A percentile compares a stretch with the other conserved stretches of the same genome.
Evolutionary conservation across 805 yeast genomes (phyloP).

Genomic region (Babjeviella inositovora): DNA sequence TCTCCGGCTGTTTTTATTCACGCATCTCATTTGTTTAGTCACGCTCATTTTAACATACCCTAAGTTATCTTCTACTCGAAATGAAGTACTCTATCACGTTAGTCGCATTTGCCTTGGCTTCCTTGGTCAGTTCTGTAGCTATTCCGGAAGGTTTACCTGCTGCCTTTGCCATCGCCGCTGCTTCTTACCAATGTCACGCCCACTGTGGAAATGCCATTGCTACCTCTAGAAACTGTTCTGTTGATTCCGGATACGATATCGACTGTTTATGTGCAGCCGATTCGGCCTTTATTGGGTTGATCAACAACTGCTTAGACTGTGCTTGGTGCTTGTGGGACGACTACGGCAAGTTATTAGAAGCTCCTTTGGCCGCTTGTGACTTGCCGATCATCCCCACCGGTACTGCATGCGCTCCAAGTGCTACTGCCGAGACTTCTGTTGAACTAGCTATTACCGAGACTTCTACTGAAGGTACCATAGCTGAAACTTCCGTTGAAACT

Average conservation of each 20-base stretch:
- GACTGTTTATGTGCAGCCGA: conserved; percentile 13
- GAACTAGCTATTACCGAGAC: conserved; percentile 1
- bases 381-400: conserved; percentile 18
- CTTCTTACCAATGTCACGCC: conserved; percentile 2
- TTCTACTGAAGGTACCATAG: not conserved
- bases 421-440: conserved; percentile 1
- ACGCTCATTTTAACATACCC: too few relatives aligned
- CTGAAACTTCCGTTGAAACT: not conserved
- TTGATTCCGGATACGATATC: conserved; percentile 6
- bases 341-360: conserved; percentile 12
- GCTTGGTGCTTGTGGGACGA: conserved; percentile 22
- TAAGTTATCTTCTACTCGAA: too few relatives aligned
- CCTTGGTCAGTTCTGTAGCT: too few relatives aligned
- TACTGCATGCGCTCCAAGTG: conserved; percentile 5
- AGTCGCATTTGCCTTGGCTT: too few relatives aligned
- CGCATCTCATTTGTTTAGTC: too few relatives aligned
- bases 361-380: conserved; percentile 13
- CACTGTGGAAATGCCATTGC: conserved; percentile 3
- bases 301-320: conserved; percentile 17
- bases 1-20: too few relatives aligned
- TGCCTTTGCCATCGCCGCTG: too few relatives aligned
- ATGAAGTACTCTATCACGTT: too few relatives aligned
- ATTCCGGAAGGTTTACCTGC: too few relatives aligned
- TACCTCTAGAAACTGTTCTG: conserved; percentile 1
- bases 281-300: conserved; percentile 9